These are phyloP conservation scores for Pyrenula aspistea DNA, from an alignment of 495 filamentous ascomycete genomes.

Conservation along the genomic window DNA sequence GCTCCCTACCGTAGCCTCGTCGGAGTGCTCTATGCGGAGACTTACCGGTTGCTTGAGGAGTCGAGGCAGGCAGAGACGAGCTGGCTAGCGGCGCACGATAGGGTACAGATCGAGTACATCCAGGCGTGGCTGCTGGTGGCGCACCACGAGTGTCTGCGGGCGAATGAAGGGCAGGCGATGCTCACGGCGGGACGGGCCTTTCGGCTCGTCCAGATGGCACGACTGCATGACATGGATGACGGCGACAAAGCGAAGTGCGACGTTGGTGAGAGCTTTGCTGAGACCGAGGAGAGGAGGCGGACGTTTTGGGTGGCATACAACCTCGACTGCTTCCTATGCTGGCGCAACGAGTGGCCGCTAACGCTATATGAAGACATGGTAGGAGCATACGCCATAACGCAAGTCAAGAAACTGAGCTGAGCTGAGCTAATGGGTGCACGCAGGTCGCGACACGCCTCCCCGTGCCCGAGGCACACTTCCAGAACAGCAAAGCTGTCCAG, in stretches of 20 bases:
- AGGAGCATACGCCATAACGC: conserved; percentile 7
- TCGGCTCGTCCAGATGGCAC: conserved; percentile 35
- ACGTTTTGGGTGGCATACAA: conserved; percentile 45
- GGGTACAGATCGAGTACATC: conserved; percentile 22
- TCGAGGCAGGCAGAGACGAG: too few species aligned
- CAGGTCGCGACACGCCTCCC: conserved; percentile 28
- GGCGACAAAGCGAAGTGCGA: conserved; percentile 4
- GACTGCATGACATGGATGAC: conserved; percentile 35
- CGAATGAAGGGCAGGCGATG: conserved; percentile 24
- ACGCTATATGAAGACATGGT: conserved; percentile 40
- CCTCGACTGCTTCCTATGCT: conserved; percentile 38
- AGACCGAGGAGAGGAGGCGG: conserved; percentile 35
- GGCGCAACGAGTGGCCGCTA: conserved; percentile 30
- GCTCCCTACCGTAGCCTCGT: conserved; percentile 35
- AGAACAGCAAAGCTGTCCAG: conserved; percentile 29
- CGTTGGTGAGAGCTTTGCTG: conserved; percentile 8
- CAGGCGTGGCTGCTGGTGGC: conserved; percentile 45
- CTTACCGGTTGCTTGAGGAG: conserved; percentile 35
- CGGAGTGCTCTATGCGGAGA: conserved; percentile 33
- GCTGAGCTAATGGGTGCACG: too few species aligned
- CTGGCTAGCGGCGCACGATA: conserved; percentile 14
- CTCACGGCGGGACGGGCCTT: conserved; percentile 33
- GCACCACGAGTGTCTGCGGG: conserved; percentile 37
- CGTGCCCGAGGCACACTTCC: conserved; percentile 34
- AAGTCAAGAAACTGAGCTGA: too few species aligned